Conservation (phyloP, 2,329 filamentous ascomycete genomes). For the Penicillium crustosum region DNA sequence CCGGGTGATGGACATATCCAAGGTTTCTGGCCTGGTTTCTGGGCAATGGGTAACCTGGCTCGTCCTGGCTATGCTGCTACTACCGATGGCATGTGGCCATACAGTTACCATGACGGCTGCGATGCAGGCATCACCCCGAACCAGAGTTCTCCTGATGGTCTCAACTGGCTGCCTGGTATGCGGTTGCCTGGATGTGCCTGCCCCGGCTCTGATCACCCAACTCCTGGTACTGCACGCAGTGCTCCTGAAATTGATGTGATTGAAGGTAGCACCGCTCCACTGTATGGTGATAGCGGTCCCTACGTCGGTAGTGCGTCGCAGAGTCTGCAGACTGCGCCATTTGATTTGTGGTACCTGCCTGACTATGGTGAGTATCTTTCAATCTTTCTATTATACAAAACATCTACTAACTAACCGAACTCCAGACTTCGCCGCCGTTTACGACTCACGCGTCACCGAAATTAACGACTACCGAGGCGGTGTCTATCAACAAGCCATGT, state of each 20-base stretch:
- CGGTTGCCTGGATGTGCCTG: slow-evolving; percentile 68
- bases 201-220: slow-evolving; percentile 63
- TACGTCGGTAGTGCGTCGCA: slow-evolving; percentile 64
- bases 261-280: slow-evolving; percentile 61
- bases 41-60: slow-evolving; percentile 72
- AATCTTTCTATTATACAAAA: neutral
- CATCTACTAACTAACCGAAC: neutral
- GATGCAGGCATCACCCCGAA: slow-evolving; percentile 71
- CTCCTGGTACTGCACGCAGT: slow-evolving; percentile 62
- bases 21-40: slow-evolving; percentile 74
- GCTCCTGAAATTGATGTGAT: slow-evolving; percentile 72
- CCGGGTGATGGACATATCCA: slow-evolving; percentile 65
- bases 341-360: slow-evolving; percentile 69
- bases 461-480: slow-evolving; percentile 64
- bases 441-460: slow-evolving; percentile 57
- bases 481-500: slow-evolving; percentile 63
- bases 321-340: slow-evolving; percentile 66
- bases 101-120: slow-evolving; percentile 68
- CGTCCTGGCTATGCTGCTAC: slow-evolving; percentile 68
- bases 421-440: slow-evolving; percentile 63
- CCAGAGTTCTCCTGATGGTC: slow-evolving; percentile 65
- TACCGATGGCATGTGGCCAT: slow-evolving; percentile 72
- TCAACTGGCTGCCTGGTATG: slow-evolving; percentile 69
- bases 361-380: slow-evolving; percentile 48
- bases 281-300: slow-evolving; percentile 50